phyloP scores from a whole-genome alignment of 1,139 yeast genomes.

The Saccharomyces hybrid region DNA sequence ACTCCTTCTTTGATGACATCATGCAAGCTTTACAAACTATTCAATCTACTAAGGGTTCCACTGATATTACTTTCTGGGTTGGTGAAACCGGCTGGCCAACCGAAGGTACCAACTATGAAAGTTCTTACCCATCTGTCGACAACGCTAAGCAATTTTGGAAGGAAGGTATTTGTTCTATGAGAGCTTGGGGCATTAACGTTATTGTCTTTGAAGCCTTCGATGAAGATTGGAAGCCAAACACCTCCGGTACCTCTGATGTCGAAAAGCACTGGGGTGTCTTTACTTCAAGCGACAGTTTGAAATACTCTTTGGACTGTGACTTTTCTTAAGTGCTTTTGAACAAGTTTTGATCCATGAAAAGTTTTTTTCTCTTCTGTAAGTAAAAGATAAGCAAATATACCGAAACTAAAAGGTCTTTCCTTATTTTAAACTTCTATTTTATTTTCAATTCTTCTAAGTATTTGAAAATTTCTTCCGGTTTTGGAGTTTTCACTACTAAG shows the following conservation, averaged over 20 bases:
- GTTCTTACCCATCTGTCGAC: slow-evolving; percentile 54
- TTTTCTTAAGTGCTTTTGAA: slow-evolving; percentile 28
- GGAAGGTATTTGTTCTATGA: slow-evolving; percentile 81
- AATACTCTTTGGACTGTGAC: slow-evolving; percentile 54
- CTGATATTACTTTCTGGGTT: slow-evolving; percentile 83
- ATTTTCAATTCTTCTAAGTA: not conserved
- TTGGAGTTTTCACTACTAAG: not conserved
- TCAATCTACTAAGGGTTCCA: slow-evolving; percentile 76
- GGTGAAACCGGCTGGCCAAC: slow-evolving; percentile 99
- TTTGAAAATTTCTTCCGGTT: not conserved
- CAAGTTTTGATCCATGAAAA: not conserved
- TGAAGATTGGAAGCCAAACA: slow-evolving; percentile 91
- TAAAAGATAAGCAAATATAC: not conserved
- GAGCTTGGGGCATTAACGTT: slow-evolving; percentile 93
- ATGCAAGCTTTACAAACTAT: slow-evolving; percentile 90
- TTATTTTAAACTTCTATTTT: not conserved
- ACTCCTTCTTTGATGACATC: slow-evolving; percentile 89
- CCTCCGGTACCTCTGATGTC: slow-evolving; percentile 77
- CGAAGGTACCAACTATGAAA: slow-evolving; percentile 66
- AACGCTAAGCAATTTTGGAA: slow-evolving; percentile 81
- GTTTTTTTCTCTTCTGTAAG: not conserved
- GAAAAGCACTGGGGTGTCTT: slow-evolving; percentile 94
- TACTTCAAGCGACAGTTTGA: slow-evolving; percentile 48
- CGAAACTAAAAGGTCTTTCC: not conserved
- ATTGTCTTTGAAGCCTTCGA: slow-evolving; percentile 91